phyloP scores from a whole-genome alignment of 2,329 filamentous ascomycete genomes.

The Pezicula radicicola region DNA sequence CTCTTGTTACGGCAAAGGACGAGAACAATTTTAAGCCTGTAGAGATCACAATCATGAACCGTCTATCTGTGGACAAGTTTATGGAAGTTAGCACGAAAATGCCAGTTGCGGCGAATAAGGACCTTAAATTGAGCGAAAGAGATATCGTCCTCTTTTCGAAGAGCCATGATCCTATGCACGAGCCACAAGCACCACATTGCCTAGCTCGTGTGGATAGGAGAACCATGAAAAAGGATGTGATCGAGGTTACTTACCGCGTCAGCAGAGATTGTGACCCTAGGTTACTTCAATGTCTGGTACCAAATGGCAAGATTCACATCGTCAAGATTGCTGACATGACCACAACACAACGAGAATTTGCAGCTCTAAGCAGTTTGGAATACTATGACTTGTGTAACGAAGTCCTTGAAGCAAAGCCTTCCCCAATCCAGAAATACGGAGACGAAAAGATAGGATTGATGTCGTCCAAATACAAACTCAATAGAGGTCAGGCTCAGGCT shows the following conservation, averaged over 20 bases:
- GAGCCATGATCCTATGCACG: constrained; percentile 64
- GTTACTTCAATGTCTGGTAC: constrained; percentile 60
- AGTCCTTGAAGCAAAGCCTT: constrained; percentile 84
- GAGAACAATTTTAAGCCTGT: constrained; percentile 79
- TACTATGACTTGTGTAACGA: constrained; percentile 97
- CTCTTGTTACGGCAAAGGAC: constrained; percentile 85
- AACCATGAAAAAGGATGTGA: constrained; percentile 73
- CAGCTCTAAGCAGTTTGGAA: constrained; percentile 82
- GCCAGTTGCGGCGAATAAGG: constrained; percentile 65
- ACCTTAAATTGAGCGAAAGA: constrained; percentile 73
- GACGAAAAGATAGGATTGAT: constrained; percentile 68
- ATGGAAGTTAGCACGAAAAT: constrained; percentile 87
- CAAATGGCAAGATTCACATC: constrained; percentile 67
- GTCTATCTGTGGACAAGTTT: constrained; percentile 88
- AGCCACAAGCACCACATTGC: constrained; percentile 70
- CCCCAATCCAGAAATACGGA: constrained; percentile 78
- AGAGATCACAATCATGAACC: constrained; percentile 82
- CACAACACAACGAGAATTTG: constrained; percentile 93
- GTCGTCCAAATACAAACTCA: constrained; percentile 77
- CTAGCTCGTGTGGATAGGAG: constrained; percentile 80
- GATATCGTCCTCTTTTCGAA: constrained; percentile 87
- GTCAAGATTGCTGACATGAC: constrained; percentile 90
- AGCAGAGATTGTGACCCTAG: constrained; percentile 51
- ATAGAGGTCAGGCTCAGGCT: constrained; percentile 84
- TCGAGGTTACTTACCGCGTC: constrained; percentile 85